phyloP scores from a whole-genome alignment of 305 asterid species.

The Rubia occidens region DNA sequence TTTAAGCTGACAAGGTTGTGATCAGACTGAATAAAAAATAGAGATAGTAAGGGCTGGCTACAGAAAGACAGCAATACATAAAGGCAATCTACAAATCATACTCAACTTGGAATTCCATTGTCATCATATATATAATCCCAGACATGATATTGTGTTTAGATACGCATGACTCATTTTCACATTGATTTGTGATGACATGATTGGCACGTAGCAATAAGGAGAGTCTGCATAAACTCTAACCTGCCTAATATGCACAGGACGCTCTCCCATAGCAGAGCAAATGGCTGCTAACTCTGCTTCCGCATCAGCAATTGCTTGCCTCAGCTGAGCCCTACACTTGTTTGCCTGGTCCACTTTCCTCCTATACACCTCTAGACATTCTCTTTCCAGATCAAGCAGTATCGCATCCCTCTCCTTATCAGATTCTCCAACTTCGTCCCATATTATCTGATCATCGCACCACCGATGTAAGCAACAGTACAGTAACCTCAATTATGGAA shows the following conservation, averaged over 20 bases:
- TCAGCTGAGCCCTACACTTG: slow-evolving; percentile 75
- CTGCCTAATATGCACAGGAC: slow-evolving; percentile 90
- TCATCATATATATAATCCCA: background rate
- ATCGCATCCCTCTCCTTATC: slow-evolving; percentile 71
- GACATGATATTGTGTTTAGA: no score
- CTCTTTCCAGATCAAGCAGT: slow-evolving; percentile 84
- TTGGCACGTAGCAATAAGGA: background rate
- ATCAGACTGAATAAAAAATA: slow-evolving; percentile 47
- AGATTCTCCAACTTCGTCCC: slow-evolving; percentile 99
- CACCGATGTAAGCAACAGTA: slow-evolving; percentile 11
- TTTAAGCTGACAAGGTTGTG: slow-evolving; percentile 71
- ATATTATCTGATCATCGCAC: slow-evolving; percentile 50
- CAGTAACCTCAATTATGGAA: slow-evolving; percentile 8
- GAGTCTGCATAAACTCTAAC: slow-evolving; percentile 25
- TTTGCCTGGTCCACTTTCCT: slow-evolving; percentile 90
- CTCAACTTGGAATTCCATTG: slow-evolving; percentile 6
- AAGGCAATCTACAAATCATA: background rate
- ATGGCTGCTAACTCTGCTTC: slow-evolving; percentile 93
- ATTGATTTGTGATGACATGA: background rate
- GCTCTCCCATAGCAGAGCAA: slow-evolving; percentile 92
- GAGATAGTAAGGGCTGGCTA: background rate
- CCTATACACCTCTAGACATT: slow-evolving; percentile 85
- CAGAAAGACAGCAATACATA: background rate
- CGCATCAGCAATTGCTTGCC: slow-evolving; percentile 96
- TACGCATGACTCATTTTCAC: background rate